Conservation (phyloP, 345 rosid genomes). For the Brassica rapa region DNA sequence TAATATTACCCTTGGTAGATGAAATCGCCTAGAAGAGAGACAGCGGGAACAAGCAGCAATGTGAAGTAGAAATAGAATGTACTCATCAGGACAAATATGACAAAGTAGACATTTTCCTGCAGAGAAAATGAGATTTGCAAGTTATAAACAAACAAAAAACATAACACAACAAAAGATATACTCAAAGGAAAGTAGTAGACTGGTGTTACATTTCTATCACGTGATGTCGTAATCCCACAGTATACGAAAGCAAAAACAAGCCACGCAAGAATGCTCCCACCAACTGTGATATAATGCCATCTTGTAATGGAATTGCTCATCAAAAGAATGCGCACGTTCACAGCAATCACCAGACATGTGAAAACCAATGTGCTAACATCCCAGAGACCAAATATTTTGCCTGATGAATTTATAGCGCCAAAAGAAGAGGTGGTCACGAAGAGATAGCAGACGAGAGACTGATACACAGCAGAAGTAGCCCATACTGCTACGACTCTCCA, state of each 20-base stretch:
- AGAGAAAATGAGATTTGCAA: background rate
- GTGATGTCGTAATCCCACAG: constrained; percentile 56
- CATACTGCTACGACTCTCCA: constrained; percentile 87
- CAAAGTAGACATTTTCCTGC: constrained; percentile 83
- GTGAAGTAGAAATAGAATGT: constrained; percentile 85
- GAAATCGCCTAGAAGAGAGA: constrained; percentile 88
- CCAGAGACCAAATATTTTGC: constrained; percentile 89
- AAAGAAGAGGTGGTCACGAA: constrained; percentile 62
- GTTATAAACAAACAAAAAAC: background rate
- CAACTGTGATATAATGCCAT: constrained; percentile 83
- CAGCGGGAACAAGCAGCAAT: constrained; percentile 73
- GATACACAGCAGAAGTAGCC: constrained; percentile 88
- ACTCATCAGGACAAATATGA: constrained; percentile 85
- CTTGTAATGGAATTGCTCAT: constrained; percentile 89
- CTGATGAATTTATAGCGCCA: constrained; percentile 63
- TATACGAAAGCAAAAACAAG: constrained; percentile 68
- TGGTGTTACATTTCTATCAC: constrained; percentile 42
- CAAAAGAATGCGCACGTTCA: constrained; percentile 94
- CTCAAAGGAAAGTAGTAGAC: background rate
- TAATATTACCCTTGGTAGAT: constrained; percentile 68
- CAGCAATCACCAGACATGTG: constrained; percentile 84
- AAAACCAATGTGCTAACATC: constrained; percentile 97
- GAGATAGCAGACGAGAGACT: constrained; percentile 75
- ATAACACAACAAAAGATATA: background rate
- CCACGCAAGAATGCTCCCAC: constrained; percentile 93